A percentile compares a stretch with the other conserved stretches of the same genome.
Conservation (phyloP, 805 yeast genomes). For the Citeromyces matritensis region DNA sequence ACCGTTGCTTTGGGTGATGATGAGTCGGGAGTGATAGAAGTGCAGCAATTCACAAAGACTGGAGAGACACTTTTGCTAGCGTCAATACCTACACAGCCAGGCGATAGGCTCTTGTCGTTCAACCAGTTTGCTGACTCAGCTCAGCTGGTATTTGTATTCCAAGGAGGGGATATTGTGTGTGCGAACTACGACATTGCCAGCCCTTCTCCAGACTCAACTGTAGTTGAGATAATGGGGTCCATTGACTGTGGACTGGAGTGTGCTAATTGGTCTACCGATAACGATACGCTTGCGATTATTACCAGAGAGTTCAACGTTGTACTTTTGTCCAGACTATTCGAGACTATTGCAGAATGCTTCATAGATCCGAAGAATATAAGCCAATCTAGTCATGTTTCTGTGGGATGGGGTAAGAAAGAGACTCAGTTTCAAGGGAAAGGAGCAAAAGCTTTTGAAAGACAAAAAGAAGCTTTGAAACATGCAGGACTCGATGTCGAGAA, state of each 20-base stretch:
- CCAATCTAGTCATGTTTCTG: slow-evolving; percentile 73
- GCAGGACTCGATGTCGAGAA: slow-evolving; percentile 58
- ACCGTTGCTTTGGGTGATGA: slow-evolving; percentile 44
- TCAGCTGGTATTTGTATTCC: slow-evolving; percentile 51
- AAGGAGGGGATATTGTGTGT: slow-evolving; percentile 61
- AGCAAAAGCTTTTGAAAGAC: slow-evolving; percentile 65
- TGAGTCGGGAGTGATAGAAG: slow-evolving; percentile 47
- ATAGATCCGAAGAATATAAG: slow-evolving; percentile 48
- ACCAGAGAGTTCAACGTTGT: slow-evolving; percentile 48
- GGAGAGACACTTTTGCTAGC: slow-evolving; percentile 49
- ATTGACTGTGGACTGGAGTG: slow-evolving; percentile 62
- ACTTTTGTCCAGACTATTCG: slow-evolving; percentile 61
- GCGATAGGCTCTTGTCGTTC: slow-evolving; percentile 34
- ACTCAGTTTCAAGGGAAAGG: slow-evolving; percentile 96
- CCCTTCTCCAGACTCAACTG: slow-evolving; percentile 35
- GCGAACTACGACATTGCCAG: slow-evolving; percentile 39
- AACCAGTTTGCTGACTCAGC: slow-evolving; percentile 57
- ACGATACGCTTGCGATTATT: slow-evolving; percentile 63
- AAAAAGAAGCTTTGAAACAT: slow-evolving; percentile 33
- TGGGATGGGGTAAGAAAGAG: slow-evolving; percentile 97
- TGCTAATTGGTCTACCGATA: slow-evolving; percentile 85
- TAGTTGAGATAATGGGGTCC: slow-evolving; percentile 68
- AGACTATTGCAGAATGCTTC: slow-evolving; percentile 55
- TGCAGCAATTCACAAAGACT: slow-evolving; percentile 57
- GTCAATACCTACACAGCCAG: slow-evolving; percentile 32